A percentile compares a stretch with the other conserved stretches of the same genome.
Evolutionary conservation across 2,329 filamentous ascomycete species (phyloP).

Genomic region (Colletotrichum scovillei): DNA sequence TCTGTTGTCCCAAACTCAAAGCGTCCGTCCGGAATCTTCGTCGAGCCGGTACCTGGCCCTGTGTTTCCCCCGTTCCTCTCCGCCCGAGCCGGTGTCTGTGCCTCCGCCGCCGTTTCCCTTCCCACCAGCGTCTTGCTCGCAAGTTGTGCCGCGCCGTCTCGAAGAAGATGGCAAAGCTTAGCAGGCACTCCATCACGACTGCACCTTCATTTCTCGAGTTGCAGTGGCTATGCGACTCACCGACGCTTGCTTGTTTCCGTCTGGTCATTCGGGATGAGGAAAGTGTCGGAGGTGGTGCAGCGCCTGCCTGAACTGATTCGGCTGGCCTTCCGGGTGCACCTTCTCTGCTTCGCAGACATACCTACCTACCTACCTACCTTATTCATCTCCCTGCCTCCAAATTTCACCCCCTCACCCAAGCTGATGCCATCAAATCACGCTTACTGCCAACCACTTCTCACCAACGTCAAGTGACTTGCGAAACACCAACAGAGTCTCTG

Average conservation of each 20-base stretch:
- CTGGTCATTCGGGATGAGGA: too few species aligned
- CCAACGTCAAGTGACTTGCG: constrained; percentile 1
- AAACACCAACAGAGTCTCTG: background rate
- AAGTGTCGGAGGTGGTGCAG: background rate
- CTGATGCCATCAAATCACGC: background rate
- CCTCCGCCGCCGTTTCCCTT: background rate
- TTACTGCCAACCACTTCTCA: background rate
- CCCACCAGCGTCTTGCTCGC: background rate
- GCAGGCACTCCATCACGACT: background rate
- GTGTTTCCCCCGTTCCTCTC: background rate
- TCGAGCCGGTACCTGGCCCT: background rate
- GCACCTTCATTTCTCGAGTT: background rate
- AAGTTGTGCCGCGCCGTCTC: background rate
- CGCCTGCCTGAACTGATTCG: background rate
- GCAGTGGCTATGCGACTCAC: background rate
- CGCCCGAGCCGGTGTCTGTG: constrained; percentile 12
- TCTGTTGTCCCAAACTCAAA: background rate
- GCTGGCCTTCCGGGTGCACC: background rate
- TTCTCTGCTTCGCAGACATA: background rate
- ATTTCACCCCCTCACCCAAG: background rate
- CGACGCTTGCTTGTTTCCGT: background rate
- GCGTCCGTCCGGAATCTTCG: background rate
- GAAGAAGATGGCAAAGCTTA: background rate
- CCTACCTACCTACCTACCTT: background rate
- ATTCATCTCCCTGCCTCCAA: background rate